Conservation (phyloP, 2,329 filamentous ascomycete species). For the Fusarium dlaminii region DNA sequence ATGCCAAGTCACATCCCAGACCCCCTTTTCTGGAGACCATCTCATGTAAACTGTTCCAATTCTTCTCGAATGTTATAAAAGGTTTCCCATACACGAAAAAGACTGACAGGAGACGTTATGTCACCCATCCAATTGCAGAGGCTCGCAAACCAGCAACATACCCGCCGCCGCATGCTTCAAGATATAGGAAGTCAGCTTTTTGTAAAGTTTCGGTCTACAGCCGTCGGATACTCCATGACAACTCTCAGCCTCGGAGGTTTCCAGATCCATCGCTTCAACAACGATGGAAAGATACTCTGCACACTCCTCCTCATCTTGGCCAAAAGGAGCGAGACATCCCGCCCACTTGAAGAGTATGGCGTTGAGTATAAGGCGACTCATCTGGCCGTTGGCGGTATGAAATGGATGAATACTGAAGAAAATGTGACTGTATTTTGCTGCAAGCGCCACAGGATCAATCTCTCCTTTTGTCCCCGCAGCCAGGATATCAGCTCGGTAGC, state of each 20-base stretch:
- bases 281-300: background rate
- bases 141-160: background rate
- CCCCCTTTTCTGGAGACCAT: background rate
- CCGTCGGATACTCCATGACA: background rate
- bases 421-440: constrained; percentile 41
- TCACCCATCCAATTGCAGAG: background rate
- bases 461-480: background rate
- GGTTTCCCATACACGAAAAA: background rate
- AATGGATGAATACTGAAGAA: constrained; percentile 51
- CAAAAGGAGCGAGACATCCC: background rate
- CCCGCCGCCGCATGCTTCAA: background rate
- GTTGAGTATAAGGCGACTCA: constrained; percentile 48
- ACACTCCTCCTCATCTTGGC: background rate
- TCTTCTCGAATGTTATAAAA: background rate
- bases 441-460: constrained; percentile 42
- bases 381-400: constrained; percentile 47
- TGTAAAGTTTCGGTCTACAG: background rate
- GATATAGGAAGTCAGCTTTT: background rate
- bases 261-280: background rate
- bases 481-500: constrained; percentile 36
- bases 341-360: constrained; percentile 44
- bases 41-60: background rate
- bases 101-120: background rate
- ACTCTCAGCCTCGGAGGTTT: background rate
- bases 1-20: background rate